A percentile compares a stretch with the other conserved stretches of the same genome.
Evolutionary conservation across 805 yeast genomes (phyloP).

Genomic region (Metschnikowia amazonensis): DNA sequence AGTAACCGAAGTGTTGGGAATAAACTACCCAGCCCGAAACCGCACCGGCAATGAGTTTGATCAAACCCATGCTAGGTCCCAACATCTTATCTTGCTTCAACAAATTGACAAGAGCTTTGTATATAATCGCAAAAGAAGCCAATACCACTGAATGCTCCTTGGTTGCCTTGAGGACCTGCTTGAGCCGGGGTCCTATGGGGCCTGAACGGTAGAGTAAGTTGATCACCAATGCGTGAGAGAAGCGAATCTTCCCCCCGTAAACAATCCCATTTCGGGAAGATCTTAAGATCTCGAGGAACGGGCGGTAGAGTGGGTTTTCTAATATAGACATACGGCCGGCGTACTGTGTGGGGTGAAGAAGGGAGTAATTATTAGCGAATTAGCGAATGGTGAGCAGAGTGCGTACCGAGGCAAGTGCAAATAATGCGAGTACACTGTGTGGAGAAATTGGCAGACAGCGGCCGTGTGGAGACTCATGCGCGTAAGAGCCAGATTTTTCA

Average conservation of each 20-base stretch:
- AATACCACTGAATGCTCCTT: slow-evolving; percentile 52
- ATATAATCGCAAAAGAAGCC: slow-evolving; percentile 53
- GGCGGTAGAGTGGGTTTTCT: slow-evolving; percentile 23
- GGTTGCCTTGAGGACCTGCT: slow-evolving; percentile 49
- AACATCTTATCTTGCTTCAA: slow-evolving; percentile 31
- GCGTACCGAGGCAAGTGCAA: slow-evolving; percentile 5
- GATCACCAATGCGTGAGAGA: slow-evolving; percentile 63
- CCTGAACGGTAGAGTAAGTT: slow-evolving; percentile 54
- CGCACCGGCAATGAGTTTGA: slow-evolving; percentile 38
- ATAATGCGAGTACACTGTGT: slow-evolving; percentile 1
- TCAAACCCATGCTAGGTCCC: slow-evolving; percentile 28
- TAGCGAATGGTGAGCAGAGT: background rate
- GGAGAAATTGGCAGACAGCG: slow-evolving; percentile 1
- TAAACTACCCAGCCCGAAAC: slow-evolving; percentile 43
- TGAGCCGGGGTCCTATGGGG: slow-evolving; percentile 42
- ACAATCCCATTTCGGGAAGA: slow-evolving; percentile 48
- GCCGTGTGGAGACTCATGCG: slow-evolving; percentile 3
- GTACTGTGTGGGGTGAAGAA: background rate
- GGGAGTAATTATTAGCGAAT: background rate
- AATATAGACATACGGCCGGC: slow-evolving; percentile 17
- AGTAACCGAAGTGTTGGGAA: slow-evolving; percentile 41
- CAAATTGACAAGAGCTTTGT: slow-evolving; percentile 38
- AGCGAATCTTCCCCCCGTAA: slow-evolving; percentile 59
- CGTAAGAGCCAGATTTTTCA: background rate
- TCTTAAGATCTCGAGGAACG: slow-evolving; percentile 33